A percentile compares a stretch with the other conserved stretches of the same genome.
Evolutionary conservation across 441 rosid species (phyloP).

Genomic region (Syzygium syzygioides): DNA sequence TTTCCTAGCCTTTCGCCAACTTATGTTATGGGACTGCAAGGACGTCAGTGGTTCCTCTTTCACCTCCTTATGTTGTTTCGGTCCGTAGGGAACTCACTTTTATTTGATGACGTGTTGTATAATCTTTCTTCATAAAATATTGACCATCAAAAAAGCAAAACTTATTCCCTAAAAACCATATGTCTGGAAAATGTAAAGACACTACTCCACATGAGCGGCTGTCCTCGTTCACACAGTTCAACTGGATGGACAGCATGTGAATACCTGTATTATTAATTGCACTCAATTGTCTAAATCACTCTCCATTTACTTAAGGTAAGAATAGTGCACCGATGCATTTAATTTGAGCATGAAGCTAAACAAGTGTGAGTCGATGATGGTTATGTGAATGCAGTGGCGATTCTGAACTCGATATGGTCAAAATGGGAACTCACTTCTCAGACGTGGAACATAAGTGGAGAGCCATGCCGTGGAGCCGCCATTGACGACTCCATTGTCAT

Average conservation of each 20-base stretch:
- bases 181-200: background rate
- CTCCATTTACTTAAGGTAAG: background rate
- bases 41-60: fast-evolving
- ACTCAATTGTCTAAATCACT: background rate
- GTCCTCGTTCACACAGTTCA: background rate
- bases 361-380: background rate
- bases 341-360: background rate
- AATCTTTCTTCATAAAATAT: background rate
- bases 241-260: background rate
- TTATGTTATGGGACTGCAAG: background rate
- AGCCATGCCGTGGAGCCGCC: constrained; percentile 51
- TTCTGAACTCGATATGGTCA: constrained; percentile 38
- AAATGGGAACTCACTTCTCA: constrained; percentile 37
- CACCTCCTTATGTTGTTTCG: background rate
- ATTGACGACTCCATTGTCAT: constrained; percentile 13
- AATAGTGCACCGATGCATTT: fast-evolving
- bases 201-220: background rate
- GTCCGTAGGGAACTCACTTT: background rate
- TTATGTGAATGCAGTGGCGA: constrained; percentile 20
- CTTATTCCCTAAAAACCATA: background rate
- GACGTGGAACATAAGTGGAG: constrained; percentile 53
- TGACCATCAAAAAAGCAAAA: background rate
- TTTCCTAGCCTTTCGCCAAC: too few species aligned
- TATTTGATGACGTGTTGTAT: background rate
- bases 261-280: background rate